A percentile compares a stretch with the other conserved stretches of the same genome.
phyloP scores from a whole-genome alignment of 108 stramenopile species.

The Aurantiochytrium sp. region DNA sequence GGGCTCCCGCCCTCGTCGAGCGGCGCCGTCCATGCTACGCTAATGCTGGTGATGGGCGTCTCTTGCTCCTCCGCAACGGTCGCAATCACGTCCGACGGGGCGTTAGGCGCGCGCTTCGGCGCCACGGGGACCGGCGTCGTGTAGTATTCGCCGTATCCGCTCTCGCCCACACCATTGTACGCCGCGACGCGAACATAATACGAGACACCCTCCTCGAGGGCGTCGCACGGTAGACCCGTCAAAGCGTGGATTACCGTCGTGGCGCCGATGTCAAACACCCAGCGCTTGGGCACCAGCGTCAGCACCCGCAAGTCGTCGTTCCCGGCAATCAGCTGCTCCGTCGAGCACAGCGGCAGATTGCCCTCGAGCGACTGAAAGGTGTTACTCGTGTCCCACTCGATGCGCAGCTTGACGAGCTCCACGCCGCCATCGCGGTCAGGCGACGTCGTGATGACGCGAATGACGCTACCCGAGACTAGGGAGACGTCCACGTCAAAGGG shows the following conservation, averaged over 20 bases:
- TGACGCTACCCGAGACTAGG: background rate
- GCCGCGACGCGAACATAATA: slow-evolving; percentile 23
- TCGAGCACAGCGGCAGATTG: background rate
- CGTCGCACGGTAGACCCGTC: background rate
- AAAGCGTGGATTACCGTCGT: background rate
- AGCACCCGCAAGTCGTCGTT: slow-evolving; percentile 9
- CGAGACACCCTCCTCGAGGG: background rate
- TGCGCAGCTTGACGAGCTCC: background rate
- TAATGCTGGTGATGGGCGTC: background rate
- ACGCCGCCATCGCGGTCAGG: slow-evolving; percentile 19
- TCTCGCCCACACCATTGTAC: background rate
- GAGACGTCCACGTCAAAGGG: slow-evolving; percentile 29
- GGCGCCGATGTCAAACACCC: slow-evolving; percentile 4
- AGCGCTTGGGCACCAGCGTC: background rate
- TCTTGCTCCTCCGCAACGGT: slow-evolving; percentile 18
- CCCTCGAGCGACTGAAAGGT: background rate
- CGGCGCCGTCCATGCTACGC: slow-evolving; percentile 45
- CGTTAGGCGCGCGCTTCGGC: slow-evolving; percentile 35
- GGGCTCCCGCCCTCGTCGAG: slow-evolving; percentile 44
- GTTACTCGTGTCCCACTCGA: background rate
- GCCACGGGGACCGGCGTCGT: slow-evolving; percentile 33
- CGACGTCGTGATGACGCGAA: slow-evolving; percentile 4
- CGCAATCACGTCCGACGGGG: slow-evolving; percentile 29
- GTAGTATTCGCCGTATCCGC: background rate
- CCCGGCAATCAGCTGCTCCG: background rate